phyloP scores from a whole-genome alignment of 1,284 basidiomycete species.

The Cutaneotrichosporon dermatis region DNA sequence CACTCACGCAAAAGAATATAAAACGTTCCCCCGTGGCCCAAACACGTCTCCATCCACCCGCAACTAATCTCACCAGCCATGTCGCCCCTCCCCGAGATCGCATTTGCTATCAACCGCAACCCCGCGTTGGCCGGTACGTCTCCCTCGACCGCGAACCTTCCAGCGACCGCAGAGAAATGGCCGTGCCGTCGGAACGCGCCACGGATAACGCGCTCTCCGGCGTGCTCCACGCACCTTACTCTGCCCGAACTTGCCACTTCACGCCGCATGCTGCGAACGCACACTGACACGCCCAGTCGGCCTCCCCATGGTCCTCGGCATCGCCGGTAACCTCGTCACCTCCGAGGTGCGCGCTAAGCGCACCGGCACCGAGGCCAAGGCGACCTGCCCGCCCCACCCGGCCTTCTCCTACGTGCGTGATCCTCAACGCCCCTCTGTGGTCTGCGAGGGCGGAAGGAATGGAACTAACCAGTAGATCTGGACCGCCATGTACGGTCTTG shows the following conservation, averaged over 20 bases:
- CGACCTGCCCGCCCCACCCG: slow-evolving; percentile 12
- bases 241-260: no score
- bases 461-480: not conserved
- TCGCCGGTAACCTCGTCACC: slow-evolving; percentile 54
- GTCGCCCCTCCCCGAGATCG: slow-evolving; percentile 49
- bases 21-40: slow-evolving; percentile 5
- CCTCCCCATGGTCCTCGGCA: slow-evolving; percentile 59
- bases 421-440: no score
- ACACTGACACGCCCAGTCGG: slow-evolving; percentile 48
- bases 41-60: not conserved
- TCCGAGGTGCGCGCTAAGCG: slow-evolving; percentile 29
- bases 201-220: no score
- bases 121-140: slow-evolving; percentile 54
- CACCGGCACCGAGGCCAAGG: slow-evolving; percentile 1
- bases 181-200: no score
- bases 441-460: not conserved
- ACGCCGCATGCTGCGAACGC: not conserved
- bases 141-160: no score
- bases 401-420: slow-evolving; percentile 11
- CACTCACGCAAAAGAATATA: not conserved
- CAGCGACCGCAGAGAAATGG: no score
- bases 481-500: slow-evolving; percentile 49
- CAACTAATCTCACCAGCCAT: slow-evolving; percentile 20
- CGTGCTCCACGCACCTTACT: no score
- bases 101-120: slow-evolving; percentile 59